Evolutionary conservation across 139 green algal genomes (phyloP).

Genomic region (Tetradesmus lagerheimii): DNA sequence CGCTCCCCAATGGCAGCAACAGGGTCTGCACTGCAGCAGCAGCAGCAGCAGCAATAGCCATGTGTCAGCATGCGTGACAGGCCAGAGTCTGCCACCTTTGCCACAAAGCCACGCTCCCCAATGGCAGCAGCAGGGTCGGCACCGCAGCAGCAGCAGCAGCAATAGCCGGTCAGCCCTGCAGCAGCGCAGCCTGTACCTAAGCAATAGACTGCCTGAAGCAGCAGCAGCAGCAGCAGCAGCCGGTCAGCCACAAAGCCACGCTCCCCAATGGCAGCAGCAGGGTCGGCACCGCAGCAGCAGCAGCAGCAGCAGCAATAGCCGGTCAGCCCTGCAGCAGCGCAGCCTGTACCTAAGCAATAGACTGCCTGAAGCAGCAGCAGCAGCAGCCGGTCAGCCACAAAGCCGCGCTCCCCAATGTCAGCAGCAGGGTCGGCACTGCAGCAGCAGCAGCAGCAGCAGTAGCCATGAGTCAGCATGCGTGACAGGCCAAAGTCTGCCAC

Average conservation of each 20-base stretch:
- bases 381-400: slow-evolving; percentile 49
- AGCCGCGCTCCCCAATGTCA: slow-evolving; percentile 48
- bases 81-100: slow-evolving; percentile 81
- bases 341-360: too few relatives aligned
- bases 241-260: slow-evolving; percentile 60
- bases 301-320: slow-evolving; percentile 46
- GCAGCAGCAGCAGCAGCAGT: not conserved
- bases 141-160: slow-evolving; percentile 38
- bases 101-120: slow-evolving; percentile 57
- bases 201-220: too few relatives aligned
- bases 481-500: slow-evolving; percentile 72
- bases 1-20: too few relatives aligned
- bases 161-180: not conserved
- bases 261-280: slow-evolving; percentile 2
- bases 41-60: too few relatives aligned
- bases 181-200: too few relatives aligned
- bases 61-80: not conserved
- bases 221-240: not conserved
- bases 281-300: slow-evolving; percentile 50
- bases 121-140: slow-evolving; percentile 13
- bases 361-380: too few relatives aligned
- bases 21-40: too few relatives aligned
- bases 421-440: too few relatives aligned
- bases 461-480: not conserved
- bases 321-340: too few relatives aligned